These are phyloP conservation scores for Paramecium primaurelia DNA, from an alignment of 73 alveolate species.

Conservation along the genomic window DNA sequence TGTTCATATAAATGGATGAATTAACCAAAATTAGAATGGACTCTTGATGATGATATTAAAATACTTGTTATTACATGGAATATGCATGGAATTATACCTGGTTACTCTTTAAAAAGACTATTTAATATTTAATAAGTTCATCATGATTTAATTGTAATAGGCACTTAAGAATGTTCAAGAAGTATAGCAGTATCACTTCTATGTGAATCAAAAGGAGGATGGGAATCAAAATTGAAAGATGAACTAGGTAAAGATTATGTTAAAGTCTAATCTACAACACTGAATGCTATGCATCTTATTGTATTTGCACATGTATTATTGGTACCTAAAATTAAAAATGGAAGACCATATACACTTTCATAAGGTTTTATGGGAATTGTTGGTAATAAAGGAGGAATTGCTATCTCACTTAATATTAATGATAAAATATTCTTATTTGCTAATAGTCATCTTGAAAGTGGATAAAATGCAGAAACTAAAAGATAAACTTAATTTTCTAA, in stretches of 20 bases:
- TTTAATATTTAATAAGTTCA: slow-evolving; percentile 59
- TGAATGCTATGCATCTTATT: slow-evolving; percentile 87
- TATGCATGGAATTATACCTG: slow-evolving; percentile 76
- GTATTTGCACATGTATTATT: slow-evolving; percentile 68
- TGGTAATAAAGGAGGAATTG: slow-evolving; percentile 97
- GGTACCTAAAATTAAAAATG: slow-evolving; percentile 67
- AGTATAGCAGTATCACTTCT: slow-evolving; percentile 82
- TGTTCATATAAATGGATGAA: background rate
- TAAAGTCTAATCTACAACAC: slow-evolving; percentile 70
- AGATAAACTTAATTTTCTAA: slow-evolving; percentile 48
- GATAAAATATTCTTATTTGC: slow-evolving; percentile 77
- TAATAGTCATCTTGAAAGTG: slow-evolving; percentile 90
- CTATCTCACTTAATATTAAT: slow-evolving; percentile 75
- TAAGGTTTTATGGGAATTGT: slow-evolving; percentile 84
- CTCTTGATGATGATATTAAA: slow-evolving; percentile 48
- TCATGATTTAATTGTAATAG: slow-evolving; percentile 85
- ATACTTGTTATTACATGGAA: slow-evolving; percentile 77
- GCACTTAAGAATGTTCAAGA: slow-evolving; percentile 91
- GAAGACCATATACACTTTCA: slow-evolving; percentile 73
- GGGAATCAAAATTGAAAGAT: slow-evolving; percentile 69
- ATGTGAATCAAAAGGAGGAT: slow-evolving; percentile 76
- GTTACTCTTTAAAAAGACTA: slow-evolving; percentile 53
- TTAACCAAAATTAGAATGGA: background rate
- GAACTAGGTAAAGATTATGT: slow-evolving; percentile 74
- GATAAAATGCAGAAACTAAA: slow-evolving; percentile 66